Conservation (phyloP, 495 filamentous ascomycete genomes). For the Aspergillus cavernicola region DNA sequence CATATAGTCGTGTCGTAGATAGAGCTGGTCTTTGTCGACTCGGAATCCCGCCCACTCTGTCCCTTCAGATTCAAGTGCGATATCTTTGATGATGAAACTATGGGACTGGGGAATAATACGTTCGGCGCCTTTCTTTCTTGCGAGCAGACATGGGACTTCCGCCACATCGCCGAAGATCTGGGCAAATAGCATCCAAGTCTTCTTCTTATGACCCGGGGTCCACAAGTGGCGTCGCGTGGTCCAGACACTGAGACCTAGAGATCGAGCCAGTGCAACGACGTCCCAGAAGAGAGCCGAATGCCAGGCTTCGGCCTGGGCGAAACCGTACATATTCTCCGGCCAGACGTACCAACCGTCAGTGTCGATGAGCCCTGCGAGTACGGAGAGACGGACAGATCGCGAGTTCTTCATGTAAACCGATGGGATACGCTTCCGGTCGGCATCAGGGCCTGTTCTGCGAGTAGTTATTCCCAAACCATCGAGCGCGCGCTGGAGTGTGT, state of each 20-base stretch:
- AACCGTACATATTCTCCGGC: background rate
- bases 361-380: background rate
- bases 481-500: background rate
- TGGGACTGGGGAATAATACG: slow-evolving; percentile 17
- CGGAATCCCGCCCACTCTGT: slow-evolving; percentile 44
- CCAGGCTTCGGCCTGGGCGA: background rate
- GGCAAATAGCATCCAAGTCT: background rate
- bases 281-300: background rate
- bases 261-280: background rate
- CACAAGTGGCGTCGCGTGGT: background rate
- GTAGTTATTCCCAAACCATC: background rate
- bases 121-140: background rate
- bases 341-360: background rate
- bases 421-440: background rate
- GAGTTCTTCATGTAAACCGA: background rate
- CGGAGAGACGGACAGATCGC: background rate
- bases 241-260: background rate
- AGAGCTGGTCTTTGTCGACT: slow-evolving; percentile 48
- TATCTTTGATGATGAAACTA: slow-evolving; percentile 36
- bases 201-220: background rate
- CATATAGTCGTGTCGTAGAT: slow-evolving; percentile 45
- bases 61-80: slow-evolving; percentile 33
- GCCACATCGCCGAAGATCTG: background rate
- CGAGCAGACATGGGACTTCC: background rate
- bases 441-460: background rate